Percentiles rank a stretch among this genome's conserved stretches.
Evolutionary conservation across 2,329 filamentous ascomycete species (phyloP).

Genomic region (Elsinoe australis): DNA sequence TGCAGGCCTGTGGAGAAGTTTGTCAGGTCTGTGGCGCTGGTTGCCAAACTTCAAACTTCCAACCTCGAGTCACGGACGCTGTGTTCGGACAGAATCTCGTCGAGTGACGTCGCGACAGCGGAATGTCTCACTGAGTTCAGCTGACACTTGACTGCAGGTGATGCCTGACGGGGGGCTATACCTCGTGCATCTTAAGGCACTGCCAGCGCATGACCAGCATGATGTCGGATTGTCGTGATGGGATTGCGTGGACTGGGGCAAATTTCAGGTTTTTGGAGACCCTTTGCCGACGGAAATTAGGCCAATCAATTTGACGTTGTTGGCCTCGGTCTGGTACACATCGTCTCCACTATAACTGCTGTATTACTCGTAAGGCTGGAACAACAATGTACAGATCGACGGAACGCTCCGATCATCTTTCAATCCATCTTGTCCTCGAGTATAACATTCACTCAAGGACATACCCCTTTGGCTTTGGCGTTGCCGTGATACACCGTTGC

Average conservation of each 20-base stretch:
- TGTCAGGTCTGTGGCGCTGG: neutral
- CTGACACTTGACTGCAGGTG: neutral
- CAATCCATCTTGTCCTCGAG: too few relatives aligned
- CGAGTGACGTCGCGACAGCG: slow-evolving; percentile 7
- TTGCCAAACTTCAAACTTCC: slow-evolving; percentile 1
- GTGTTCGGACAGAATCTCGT: neutral
- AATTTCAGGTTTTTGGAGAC: slow-evolving; percentile 6
- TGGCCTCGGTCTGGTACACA: neutral
- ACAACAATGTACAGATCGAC: too few relatives aligned
- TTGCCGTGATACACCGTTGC: too few relatives aligned
- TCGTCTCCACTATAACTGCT: neutral
- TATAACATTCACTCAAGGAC: too few relatives aligned
- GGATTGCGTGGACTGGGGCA: slow-evolving; percentile 3
- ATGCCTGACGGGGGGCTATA: neutral
- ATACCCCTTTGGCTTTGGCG: too few relatives aligned
- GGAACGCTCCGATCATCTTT: too few relatives aligned
- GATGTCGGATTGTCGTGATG: neutral
- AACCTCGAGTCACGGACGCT: too few relatives aligned
- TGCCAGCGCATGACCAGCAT: neutral
- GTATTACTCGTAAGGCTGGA: too few relatives aligned
- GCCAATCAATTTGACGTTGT: slow-evolving; percentile 1
- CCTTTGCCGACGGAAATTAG: slow-evolving; percentile 10
- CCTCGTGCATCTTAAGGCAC: slow-evolving; percentile 1
- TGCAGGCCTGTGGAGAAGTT: neutral
- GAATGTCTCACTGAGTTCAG: neutral